Conservation (phyloP, 2,329 filamentous ascomycete genomes). For the Stachybotrys echinatus region DNA sequence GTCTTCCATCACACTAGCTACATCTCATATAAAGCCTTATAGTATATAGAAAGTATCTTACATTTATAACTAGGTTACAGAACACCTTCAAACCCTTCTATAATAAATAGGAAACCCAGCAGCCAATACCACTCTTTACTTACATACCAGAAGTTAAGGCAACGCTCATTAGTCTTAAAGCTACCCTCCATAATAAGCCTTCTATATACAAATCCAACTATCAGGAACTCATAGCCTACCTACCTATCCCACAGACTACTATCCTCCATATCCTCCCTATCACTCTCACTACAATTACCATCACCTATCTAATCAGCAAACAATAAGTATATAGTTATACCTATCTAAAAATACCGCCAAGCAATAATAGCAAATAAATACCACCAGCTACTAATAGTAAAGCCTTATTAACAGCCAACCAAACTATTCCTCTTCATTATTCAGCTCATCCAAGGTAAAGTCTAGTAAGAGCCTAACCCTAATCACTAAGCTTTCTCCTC, state of each 20-base stretch:
- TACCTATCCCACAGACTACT: constrained; percentile 1
- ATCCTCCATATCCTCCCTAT: constrained; percentile 1
- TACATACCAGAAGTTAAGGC: neutral
- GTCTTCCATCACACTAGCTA: constrained; percentile 1
- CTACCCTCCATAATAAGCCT: neutral
- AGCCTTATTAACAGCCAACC: constrained; percentile 1
- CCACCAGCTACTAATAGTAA: constrained; percentile 1
- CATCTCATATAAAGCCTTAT: neutral
- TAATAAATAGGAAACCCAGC: constrained; percentile 1
- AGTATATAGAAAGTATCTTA: neutral
- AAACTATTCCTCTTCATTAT: constrained; percentile 2
- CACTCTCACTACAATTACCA: neutral
- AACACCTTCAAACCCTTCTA: constrained; percentile 1
- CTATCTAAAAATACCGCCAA: neutral
- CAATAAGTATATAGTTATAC: neutral
- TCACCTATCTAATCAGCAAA: neutral
- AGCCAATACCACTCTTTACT: neutral
- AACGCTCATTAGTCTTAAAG: constrained; percentile 4
- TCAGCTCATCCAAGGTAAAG: neutral
- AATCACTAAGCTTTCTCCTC: neutral
- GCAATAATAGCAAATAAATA: constrained; percentile 1
- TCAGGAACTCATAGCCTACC: constrained; percentile 1
- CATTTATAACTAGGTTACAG: neutral
- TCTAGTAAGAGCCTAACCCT: neutral
- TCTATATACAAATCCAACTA: constrained; percentile 1